Evolutionary conservation across 257 asterid species (phyloP), one percentile per base, ranked within the genome.

Genomic region (Oldenlandia corymbosa): DNA sequence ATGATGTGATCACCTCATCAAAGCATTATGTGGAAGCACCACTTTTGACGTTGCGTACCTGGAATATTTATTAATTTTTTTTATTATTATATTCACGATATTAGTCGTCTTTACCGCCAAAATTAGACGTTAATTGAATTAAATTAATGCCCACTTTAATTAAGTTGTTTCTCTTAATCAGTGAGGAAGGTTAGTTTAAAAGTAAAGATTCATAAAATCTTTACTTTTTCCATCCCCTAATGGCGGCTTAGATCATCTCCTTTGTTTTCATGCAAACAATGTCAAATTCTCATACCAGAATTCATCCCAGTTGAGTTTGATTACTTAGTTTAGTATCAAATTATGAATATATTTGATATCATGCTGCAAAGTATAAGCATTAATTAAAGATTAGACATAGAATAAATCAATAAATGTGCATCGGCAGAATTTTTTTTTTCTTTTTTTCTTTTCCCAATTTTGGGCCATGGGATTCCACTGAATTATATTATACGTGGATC

Each of bases 241-340:
- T 86, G 89, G 77, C 73, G 73, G 88, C 89, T 81, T 83, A 79
- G 77, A 73, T 84, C 94, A 88, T 73, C 76, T 62, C 65, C 55
- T 73, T 82, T 72, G 83, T 49, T 75, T 21, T 59, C 60, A 51
- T 65, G 64, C 67, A 46, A 47, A 26, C 68, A 56, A 50, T 57
- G 6, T 34, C 39, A 3, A 34, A 9, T 34, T 34, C 39, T 3
- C 9, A 34, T 4, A 34, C 39, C 39, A 34, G 9, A 30, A n/a
- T 31, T 20, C 49, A 5, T 41, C 63, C 27, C 57, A 32, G 17
- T 53, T 55, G 53, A 62, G 26, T 30, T 43, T 36, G 24, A 57
- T 49, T 8, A 9, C 32, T 49, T 8, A 9, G 56, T 27, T 31
- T 55, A 41, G 18, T 17, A 16, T 45, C 0, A 14, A 28, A 23